Percentiles rank a stretch among this genome's conserved stretches.
Evolutionary conservation across 768 basidiomycete genomes (phyloP).

Genomic region (Kwoniella botswanensis): DNA sequence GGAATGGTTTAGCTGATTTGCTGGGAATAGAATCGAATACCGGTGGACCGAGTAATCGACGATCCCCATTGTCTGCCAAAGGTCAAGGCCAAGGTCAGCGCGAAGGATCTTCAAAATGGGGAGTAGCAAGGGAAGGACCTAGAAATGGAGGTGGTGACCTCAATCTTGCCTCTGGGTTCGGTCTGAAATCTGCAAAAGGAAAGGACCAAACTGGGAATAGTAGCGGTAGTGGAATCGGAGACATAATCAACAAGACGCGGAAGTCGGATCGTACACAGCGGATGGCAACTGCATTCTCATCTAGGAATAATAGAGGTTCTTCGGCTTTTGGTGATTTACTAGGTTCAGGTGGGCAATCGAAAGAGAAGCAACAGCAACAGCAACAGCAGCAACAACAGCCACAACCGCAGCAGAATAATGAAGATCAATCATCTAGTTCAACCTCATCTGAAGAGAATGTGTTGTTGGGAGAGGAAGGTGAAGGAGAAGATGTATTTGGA

Average conservation of each 20-base stretch:
- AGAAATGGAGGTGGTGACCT: not conserved
- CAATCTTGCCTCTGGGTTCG: conserved; percentile 17
- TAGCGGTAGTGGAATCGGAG: not conserved
- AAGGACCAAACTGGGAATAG: not conserved
- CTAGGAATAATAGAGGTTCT: conserved; percentile 2
- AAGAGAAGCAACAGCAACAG: not conserved
- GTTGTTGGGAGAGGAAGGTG: too few species aligned
- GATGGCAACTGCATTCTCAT: not conserved
- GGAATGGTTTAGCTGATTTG: not conserved
- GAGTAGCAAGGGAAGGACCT: conserved; percentile 9
- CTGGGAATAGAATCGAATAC: not conserved
- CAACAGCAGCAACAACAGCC: not conserved
- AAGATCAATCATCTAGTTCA: not conserved
- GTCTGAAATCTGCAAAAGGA: conserved; percentile 16
- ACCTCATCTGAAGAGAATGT: not conserved
- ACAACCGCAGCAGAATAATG: not conserved
- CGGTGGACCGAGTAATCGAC: conserved; percentile 19
- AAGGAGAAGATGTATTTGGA: not conserved
- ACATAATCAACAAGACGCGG: conserved; percentile 19
- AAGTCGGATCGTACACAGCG: conserved; percentile 10
- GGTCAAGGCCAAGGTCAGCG: not conserved
- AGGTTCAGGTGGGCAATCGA: not conserved
- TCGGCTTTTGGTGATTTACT: conserved; percentile 25
- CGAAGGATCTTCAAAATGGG: conserved; percentile 23
- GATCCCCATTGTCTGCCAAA: too few species aligned